Conservation (phyloP, 2,329 filamentous ascomycete species). For the Torrubiella hemipterigena region DNA sequence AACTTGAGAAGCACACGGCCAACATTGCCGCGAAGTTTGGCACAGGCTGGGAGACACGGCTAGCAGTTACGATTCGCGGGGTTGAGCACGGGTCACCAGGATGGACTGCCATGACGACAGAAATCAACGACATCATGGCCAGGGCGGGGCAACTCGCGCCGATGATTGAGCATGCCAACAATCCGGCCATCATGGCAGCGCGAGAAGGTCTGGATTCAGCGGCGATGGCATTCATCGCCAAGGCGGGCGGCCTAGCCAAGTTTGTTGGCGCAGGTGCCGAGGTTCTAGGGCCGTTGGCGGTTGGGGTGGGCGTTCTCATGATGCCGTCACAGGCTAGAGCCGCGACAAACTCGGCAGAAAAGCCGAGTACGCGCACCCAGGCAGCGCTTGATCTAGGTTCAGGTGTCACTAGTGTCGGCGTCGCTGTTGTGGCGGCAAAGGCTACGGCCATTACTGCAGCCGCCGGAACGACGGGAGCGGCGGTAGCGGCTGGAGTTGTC, state of each 20-base stretch:
- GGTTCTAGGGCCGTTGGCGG: constrained; percentile 1
- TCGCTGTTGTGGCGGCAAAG: constrained; percentile 1
- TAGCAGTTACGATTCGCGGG: constrained; percentile 2
- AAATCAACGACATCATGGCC: constrained; percentile 1
- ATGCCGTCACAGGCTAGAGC: not conserved
- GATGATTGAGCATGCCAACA: not conserved
- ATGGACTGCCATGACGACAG: not conserved
- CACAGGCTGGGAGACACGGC: constrained; percentile 1
- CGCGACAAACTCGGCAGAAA: not conserved
- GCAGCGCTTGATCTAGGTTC: constrained; percentile 1
- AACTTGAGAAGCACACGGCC: constrained; percentile 5
- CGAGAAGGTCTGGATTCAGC: not conserved
- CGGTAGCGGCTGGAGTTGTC: not conserved
- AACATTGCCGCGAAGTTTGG: constrained; percentile 1
- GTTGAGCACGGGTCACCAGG: not conserved
- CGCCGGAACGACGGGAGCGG: constrained; percentile 1
- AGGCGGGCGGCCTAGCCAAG: not conserved
- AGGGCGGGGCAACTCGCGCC: constrained; percentile 3
- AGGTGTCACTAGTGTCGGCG: constrained; percentile 1
- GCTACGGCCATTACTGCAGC: constrained; percentile 1
- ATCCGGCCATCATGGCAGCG: not conserved
- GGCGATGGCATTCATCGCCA: not conserved
- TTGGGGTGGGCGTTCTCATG: not conserved
- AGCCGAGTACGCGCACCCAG: constrained; percentile 1
- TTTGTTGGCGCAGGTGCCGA: not conserved